These are phyloP conservation scores for Salvia rosmarinus DNA, from an alignment of 257 asterid species.

Conservation along the genomic window DNA sequence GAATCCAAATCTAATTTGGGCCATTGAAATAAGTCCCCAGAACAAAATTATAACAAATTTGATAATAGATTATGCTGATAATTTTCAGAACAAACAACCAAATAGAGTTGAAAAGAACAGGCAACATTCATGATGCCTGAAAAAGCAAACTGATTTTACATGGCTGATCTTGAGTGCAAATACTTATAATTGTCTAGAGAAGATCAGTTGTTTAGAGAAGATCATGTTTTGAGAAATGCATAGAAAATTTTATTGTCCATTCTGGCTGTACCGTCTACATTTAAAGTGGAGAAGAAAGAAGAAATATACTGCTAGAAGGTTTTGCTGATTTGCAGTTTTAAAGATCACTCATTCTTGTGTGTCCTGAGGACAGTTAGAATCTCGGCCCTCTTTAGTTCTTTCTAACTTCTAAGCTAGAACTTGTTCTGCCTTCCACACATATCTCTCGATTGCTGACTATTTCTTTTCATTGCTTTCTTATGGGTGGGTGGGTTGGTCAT, in stretches of 20 bases:
- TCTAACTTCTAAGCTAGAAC: neutral
- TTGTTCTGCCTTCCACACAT: neutral
- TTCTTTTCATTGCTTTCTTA: neutral
- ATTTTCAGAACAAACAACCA: no score
- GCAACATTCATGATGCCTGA: no score
- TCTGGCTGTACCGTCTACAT: neutral
- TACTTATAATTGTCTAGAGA: no score
- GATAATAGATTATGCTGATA: no score
- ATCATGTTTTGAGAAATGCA: neutral
- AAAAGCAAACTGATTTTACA: no score
- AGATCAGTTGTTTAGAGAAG: neutral
- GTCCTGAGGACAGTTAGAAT: neutral
- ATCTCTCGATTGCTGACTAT: neutral
- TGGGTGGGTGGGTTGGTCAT: neutral
- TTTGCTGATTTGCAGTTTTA: neutral
- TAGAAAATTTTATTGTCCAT: neutral
- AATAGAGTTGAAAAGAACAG: no score
- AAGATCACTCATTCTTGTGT: neutral
- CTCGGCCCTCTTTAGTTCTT: neutral
- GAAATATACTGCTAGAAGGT: neutral
- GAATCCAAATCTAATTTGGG: neutral
- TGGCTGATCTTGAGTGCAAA: neutral
- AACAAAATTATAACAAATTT: no score
- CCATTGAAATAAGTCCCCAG: no score
- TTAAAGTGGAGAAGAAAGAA: neutral